phyloP scores from a whole-genome alignment of 306 rosid genomes.

The Glycyrrhiza uralensis region DNA sequence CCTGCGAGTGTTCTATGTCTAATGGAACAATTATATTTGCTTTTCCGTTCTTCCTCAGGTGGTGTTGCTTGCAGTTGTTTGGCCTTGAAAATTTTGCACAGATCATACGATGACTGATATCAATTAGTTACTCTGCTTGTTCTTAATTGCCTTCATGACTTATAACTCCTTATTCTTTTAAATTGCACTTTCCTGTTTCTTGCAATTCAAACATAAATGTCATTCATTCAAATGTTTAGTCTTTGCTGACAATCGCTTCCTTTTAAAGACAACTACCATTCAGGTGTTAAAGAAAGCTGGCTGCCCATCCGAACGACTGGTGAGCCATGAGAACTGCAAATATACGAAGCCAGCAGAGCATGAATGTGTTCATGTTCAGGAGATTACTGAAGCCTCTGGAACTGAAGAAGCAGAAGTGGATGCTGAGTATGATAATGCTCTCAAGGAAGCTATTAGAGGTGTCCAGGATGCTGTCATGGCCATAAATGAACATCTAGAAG shows the following conservation, averaged over 20 bases:
- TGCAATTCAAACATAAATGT: background rate
- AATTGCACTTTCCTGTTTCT: background rate
- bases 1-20: background rate
- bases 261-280: conserved; percentile 69
- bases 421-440: conserved; percentile 81
- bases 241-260: conserved; percentile 31
- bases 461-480: conserved; percentile 81
- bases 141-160: background rate
- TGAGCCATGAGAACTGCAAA: conserved; percentile 83
- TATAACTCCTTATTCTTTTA: background rate
- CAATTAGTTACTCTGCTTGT: background rate
- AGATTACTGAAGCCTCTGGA: conserved; percentile 81
- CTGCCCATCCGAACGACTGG: conserved; percentile 73
- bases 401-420: conserved; percentile 93
- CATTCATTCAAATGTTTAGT: conserved; percentile 3
- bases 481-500: conserved; percentile 84
- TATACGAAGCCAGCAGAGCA: conserved; percentile 61
- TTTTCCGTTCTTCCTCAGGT: background rate
- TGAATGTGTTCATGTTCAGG: conserved; percentile 71
- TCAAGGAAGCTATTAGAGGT: conserved; percentile 85
- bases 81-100: background rate
- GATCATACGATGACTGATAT: background rate
- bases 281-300: conserved; percentile 85
- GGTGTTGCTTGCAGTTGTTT: conserved; percentile 11
- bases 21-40: background rate